A percentile compares a stretch with the other conserved stretches of the same genome.
These are phyloP conservation scores for Hericium coralloides DNA, from an alignment of 768 basidiomycete species.

Conservation along the genomic window DNA sequence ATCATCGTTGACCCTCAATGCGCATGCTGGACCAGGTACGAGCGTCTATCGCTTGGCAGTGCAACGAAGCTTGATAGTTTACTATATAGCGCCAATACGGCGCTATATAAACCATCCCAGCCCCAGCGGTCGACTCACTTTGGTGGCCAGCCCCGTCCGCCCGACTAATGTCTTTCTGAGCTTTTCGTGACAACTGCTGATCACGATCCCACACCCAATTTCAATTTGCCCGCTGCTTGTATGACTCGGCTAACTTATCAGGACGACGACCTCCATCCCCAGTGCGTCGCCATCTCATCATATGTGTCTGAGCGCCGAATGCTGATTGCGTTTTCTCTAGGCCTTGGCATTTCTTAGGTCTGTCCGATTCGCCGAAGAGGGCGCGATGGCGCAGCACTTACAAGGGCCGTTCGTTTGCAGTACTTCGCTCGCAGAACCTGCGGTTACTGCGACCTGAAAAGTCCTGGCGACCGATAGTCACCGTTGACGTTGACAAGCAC, in stretches of 20 bases:
- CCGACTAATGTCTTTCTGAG: not conserved
- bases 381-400: not conserved
- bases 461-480: conserved; percentile 60
- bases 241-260: not conserved
- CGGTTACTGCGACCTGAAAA: conserved; percentile 44
- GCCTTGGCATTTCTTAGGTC: conserved; percentile 23
- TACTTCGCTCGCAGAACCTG: conserved; percentile 31
- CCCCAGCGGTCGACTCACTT: too few species aligned
- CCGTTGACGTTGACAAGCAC: conserved; percentile 44
- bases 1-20: too few species aligned
- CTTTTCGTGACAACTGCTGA: not conserved
- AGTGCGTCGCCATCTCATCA: not conserved
- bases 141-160: not conserved
- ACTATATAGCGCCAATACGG: too few species aligned
- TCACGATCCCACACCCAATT: not conserved
- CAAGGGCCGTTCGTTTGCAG: conserved; percentile 14
- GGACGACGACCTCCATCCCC: not conserved
- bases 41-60: too few species aligned
- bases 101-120: too few species aligned
- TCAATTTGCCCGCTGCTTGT: not conserved
- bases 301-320: not conserved
- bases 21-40: too few species aligned
- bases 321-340: conserved; percentile 5
- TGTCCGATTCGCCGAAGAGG: not conserved
- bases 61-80: too few species aligned